Evolutionary conservation across 2,329 filamentous ascomycete species (phyloP).

Genomic region (Fusarium hostae): DNA sequence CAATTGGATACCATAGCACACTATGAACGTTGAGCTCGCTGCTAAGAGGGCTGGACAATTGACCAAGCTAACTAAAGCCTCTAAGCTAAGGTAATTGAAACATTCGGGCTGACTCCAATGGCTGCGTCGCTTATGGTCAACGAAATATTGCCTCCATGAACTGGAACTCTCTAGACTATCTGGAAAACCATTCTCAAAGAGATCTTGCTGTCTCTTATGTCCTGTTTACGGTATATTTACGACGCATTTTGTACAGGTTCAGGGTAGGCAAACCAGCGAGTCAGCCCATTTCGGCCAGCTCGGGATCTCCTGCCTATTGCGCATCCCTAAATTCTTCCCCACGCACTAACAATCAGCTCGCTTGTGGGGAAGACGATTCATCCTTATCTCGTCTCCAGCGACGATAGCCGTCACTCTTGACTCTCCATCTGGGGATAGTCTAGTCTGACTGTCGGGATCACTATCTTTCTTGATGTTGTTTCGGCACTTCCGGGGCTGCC

Average conservation of each 20-base stretch:
- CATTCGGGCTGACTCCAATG: not conserved
- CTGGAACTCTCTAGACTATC: not conserved
- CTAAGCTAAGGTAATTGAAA: not conserved
- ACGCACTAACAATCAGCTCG: not conserved
- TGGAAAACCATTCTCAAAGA: accelerated
- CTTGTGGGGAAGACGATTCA: not conserved
- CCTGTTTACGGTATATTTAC: too few species aligned
- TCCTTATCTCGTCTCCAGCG: constrained; percentile 25
- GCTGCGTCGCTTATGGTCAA: too few species aligned
- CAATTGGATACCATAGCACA: not conserved
- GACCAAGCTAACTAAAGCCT: too few species aligned
- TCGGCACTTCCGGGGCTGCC: not conserved
- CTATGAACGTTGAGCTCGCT: not conserved
- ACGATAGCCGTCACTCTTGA: constrained; percentile 12
- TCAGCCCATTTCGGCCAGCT: not conserved
- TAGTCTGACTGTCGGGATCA: constrained; percentile 7
- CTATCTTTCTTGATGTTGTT: constrained; percentile 17
- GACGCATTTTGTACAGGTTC: accelerated
- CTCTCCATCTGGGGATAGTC: not conserved
- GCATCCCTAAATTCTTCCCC: not conserved
- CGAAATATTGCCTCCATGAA: too few species aligned
- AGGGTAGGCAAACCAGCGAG: not conserved
- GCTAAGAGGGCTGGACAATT: not conserved
- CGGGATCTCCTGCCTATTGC: constrained; percentile 27
- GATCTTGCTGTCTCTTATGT: too few species aligned